Evolutionary conservation across 805 yeast genomes (phyloP), one percentile per base, ranked within the genome.

Genomic region (Maudiozyma bulderi): DNA sequence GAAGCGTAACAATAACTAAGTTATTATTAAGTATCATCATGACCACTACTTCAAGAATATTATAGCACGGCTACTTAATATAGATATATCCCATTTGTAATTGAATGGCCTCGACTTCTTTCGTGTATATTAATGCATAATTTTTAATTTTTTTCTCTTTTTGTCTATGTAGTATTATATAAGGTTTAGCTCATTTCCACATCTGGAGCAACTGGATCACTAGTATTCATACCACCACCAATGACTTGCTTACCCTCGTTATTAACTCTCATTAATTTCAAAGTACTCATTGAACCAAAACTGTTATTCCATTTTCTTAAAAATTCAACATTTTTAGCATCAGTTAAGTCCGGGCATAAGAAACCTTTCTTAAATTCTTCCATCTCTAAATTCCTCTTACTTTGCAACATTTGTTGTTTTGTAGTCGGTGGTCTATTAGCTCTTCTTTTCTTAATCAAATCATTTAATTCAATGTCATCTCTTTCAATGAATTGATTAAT

Each of bases 341-440:
- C 82, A 3, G 81, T 70, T 52, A 91, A 64, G 64, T 88, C 89
- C 1, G 96, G 96, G 5, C 84, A 72, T 44, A 73, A 69, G 54
- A 75, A 78, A 0, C 99, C 99, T 0, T 86, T 74, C 20, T 67
- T 71, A 57, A 76, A 88, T 49, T 84, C 79, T 40, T 77, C 76
- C 38, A 59, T 46, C 49, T 90, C 97, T 44, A 74, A 68, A 47
- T 82, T 80, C 43, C 73, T 73, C 59, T 77, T 77, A 54, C 75
- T 77, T 56, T 85, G 84, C 50, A 89, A 65, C 26, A 77, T 58
- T 54, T 80, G 81, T 58, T 87, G 95, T 60, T 80, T 80, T 52
- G 76, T 77, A 6, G 85, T 67, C 14, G 86, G 75, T 8, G 99
- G 96, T 69, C 98, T 77, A 14, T 95, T 95, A n/a, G 89, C 80